phyloP scores from a whole-genome alignment of 2,329 filamentous ascomycete species.

The Pyricularia sp. region DNA sequence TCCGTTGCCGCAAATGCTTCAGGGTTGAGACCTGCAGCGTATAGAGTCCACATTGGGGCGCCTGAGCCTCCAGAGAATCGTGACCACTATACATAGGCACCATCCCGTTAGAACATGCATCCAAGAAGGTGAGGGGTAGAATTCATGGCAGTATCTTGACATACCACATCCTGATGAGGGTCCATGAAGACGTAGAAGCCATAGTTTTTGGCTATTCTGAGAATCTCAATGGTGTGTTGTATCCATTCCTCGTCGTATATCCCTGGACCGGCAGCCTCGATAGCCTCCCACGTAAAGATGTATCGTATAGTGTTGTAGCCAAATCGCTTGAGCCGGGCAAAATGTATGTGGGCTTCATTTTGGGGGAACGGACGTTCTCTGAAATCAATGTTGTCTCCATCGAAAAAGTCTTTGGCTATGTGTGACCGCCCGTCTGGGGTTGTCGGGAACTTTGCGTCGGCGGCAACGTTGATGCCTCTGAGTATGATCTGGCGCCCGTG shows the following conservation, averaged over 20 bases:
- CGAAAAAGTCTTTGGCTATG: slow-evolving; percentile 66
- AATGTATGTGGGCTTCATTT: slow-evolving; percentile 74
- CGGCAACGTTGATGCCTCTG: slow-evolving; percentile 87
- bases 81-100: slow-evolving; percentile 54
- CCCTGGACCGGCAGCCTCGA: slow-evolving; percentile 82
- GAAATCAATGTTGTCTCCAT: slow-evolving; percentile 85
- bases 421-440: slow-evolving; percentile 73
- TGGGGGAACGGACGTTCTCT: slow-evolving; percentile 72
- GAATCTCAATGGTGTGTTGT: slow-evolving; percentile 71
- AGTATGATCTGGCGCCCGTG: slow-evolving; percentile 76
- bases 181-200: slow-evolving; percentile 98
- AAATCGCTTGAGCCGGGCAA: slow-evolving; percentile 71
- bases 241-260: slow-evolving; percentile 93
- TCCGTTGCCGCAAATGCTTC: slow-evolving; percentile 74
- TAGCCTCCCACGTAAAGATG: slow-evolving; percentile 97
- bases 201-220: slow-evolving; percentile 76
- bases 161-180: slow-evolving; percentile 89
- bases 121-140: neutral
- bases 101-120: slow-evolving; percentile 10
- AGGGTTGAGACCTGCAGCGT: slow-evolving; percentile 85
- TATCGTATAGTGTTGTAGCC: slow-evolving; percentile 97
- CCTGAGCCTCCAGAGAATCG: slow-evolving; percentile 88
- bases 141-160: slow-evolving; percentile 18
- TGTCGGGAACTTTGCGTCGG: slow-evolving; percentile 80
- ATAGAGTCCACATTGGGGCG: slow-evolving; percentile 94